Conservation (phyloP, 169 alveolate genomes). For the Babesia bovis region DNA sequence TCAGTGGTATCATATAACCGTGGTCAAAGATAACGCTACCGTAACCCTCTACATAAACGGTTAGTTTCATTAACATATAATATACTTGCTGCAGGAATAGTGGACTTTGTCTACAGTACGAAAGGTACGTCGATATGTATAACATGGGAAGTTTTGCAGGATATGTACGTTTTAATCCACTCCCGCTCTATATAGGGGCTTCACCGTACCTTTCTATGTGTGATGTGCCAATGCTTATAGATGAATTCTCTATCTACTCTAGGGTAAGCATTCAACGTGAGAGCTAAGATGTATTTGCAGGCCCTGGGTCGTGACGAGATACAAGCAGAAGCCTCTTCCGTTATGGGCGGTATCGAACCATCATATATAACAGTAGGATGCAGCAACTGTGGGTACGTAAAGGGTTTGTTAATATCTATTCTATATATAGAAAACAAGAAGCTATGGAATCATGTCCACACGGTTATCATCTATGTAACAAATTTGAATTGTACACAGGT, state of each 20-base stretch:
- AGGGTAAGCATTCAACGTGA: slow-evolving; percentile 18
- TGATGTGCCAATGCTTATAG: slow-evolving; percentile 83
- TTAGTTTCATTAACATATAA: background rate
- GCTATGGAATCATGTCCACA: slow-evolving; percentile 82
- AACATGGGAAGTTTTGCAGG: too few relatives aligned
- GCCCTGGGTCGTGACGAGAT: slow-evolving; percentile 68
- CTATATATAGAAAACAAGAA: slow-evolving; percentile 69
- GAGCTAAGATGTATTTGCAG: slow-evolving; percentile 14
- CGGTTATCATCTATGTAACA: slow-evolving; percentile 86
- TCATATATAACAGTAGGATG: slow-evolving; percentile 84
- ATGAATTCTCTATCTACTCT: slow-evolving; percentile 78
- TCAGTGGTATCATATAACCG: slow-evolving; percentile 85
- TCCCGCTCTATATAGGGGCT: slow-evolving; percentile 84
- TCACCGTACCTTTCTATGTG: slow-evolving; percentile 80
- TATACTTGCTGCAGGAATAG: slow-evolving; percentile 22
- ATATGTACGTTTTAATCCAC: slow-evolving; percentile 58
- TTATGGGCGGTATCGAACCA: slow-evolving; percentile 83
- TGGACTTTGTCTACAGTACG: slow-evolving; percentile 42
- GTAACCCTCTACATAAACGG: slow-evolving; percentile 43
- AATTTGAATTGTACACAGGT: slow-evolving; percentile 76
- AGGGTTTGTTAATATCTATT: background rate
- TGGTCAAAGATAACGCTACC: slow-evolving; percentile 49
- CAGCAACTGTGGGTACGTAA: slow-evolving; percentile 79
- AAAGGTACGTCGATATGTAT: slow-evolving; percentile 32
- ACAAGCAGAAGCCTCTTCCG: slow-evolving; percentile 70